Conservation (phyloP, 2,329 filamentous ascomycete genomes). For the Triangularia setosa region DNA sequence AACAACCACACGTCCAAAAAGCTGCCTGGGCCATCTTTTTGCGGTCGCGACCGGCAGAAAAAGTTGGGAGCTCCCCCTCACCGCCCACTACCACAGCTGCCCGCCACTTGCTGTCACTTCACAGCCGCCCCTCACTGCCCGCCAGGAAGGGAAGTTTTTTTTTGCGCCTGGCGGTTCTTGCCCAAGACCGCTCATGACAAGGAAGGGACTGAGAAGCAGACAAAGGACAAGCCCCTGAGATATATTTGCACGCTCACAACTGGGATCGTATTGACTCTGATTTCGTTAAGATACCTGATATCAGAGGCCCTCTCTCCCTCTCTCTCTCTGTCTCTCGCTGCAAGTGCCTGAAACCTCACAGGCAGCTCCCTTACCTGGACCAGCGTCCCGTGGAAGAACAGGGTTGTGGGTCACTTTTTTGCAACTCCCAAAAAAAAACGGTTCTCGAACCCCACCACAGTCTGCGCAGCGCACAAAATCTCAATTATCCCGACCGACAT, state of each 20-base stretch:
- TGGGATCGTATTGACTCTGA: not conserved
- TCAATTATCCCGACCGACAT: slow-evolving; percentile 24
- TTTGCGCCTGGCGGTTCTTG: not conserved
- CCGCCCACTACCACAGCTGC: slow-evolving; percentile 19
- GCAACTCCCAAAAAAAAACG: slow-evolving; percentile 9
- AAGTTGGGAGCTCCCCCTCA: slow-evolving; percentile 24
- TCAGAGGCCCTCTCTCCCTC: not conserved
- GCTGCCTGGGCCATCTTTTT: slow-evolving; percentile 25
- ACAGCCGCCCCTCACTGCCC: slow-evolving; percentile 3
- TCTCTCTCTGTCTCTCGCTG: not conserved
- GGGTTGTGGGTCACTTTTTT: slow-evolving; percentile 21
- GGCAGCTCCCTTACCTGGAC: not conserved
- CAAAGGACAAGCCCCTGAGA: not conserved
- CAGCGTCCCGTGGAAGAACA: not conserved
- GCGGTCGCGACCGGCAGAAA: slow-evolving; percentile 24
- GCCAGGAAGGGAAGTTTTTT: not conserved
- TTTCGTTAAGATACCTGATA: no score
- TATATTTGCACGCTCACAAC: not conserved
- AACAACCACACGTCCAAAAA: slow-evolving; percentile 12
- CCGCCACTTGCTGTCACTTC: slow-evolving; percentile 14
- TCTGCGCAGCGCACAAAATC: slow-evolving; percentile 29
- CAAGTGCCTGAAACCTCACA: not conserved
- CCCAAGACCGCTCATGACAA: not conserved
- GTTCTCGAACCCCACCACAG: slow-evolving; percentile 27
- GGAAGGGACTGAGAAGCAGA: not conserved